Conservation (phyloP, 2,329 filamentous ascomycete genomes). For the Emericellopsis cladophorae region DNA sequence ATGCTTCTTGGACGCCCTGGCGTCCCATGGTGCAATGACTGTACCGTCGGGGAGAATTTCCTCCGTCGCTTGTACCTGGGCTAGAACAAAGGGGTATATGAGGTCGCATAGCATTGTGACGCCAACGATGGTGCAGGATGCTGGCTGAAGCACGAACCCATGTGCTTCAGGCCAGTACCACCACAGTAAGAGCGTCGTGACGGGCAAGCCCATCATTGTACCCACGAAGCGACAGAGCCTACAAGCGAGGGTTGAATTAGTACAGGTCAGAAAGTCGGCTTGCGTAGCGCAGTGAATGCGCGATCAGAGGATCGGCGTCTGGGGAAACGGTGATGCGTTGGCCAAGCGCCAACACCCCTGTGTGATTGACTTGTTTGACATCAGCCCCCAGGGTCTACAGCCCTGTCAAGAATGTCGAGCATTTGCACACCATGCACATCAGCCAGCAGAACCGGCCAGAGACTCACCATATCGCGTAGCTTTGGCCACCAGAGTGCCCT, state of each 20-base stretch:
- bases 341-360: too few relatives aligned
- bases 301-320: too few relatives aligned
- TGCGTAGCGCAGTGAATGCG: too few relatives aligned
- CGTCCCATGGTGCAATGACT: conserved; percentile 7
- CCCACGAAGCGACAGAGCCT: conserved; percentile 31
- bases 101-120: conserved; percentile 27
- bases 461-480: conserved; percentile 34
- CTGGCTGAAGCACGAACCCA: conserved; percentile 28
- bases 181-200: conserved; percentile 27
- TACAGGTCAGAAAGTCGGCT: too few relatives aligned
- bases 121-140: conserved; percentile 27
- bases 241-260: neutral
- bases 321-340: too few relatives aligned
- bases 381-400: too few relatives aligned
- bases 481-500: conserved; percentile 33
- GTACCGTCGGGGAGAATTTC: conserved; percentile 22
- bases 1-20: conserved; percentile 3
- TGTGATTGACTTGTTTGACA: too few relatives aligned
- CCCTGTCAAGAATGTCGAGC: too few relatives aligned
- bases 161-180: conserved; percentile 38
- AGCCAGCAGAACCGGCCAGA: neutral
- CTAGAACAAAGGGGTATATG: conserved; percentile 29
- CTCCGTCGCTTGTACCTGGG: conserved; percentile 24
- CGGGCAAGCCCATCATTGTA: conserved; percentile 25
- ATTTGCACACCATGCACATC: too few relatives aligned